Conservation (phyloP, 2,329 filamentous ascomycete genomes). For the Alternaria triticimaculans region DNA sequence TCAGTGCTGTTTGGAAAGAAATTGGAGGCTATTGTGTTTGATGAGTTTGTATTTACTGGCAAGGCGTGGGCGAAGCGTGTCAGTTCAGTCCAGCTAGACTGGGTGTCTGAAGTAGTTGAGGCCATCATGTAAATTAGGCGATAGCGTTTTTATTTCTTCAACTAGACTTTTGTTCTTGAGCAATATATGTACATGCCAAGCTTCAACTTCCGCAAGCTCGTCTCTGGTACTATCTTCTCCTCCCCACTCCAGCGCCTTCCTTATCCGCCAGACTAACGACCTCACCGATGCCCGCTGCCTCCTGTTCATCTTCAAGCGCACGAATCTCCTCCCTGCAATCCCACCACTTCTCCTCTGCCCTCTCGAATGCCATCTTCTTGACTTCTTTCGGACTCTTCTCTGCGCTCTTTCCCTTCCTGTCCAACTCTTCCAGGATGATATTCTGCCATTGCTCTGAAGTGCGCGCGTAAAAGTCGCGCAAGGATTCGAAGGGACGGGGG, state of each 20-base stretch:
- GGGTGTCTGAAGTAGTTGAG: slow-evolving; percentile 62
- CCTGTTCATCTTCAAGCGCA: slow-evolving; percentile 91
- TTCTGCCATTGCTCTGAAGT: slow-evolving; percentile 93
- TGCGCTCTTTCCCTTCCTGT: slow-evolving; percentile 62
- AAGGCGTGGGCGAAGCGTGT: slow-evolving; percentile 68
- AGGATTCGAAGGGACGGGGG: slow-evolving; percentile 81
- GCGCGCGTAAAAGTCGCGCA: slow-evolving; percentile 89
- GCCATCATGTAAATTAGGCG: slow-evolving; percentile 29
- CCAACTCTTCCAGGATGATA: slow-evolving; percentile 76
- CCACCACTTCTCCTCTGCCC: slow-evolving; percentile 98
- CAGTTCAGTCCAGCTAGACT: slow-evolving; percentile 67
- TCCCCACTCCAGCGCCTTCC: slow-evolving; percentile 53
- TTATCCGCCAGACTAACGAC: slow-evolving; percentile 85
- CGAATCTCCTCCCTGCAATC: slow-evolving; percentile 94
- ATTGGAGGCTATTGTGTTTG: slow-evolving; percentile 69
- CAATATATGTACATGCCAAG: not conserved
- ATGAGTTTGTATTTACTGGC: slow-evolving; percentile 70
- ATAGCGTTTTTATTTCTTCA: not conserved
- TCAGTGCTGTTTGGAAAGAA: slow-evolving; percentile 64
- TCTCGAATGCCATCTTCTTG: slow-evolving; percentile 85
- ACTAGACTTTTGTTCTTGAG: not conserved
- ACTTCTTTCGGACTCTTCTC: slow-evolving; percentile 85
- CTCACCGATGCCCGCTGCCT: slow-evolving; percentile 92
- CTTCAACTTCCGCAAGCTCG: not conserved
- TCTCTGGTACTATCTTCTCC: slow-evolving; percentile 35